Percentiles rank a stretch among this genome's conserved stretches.
phyloP scores from a whole-genome alignment of 805 yeast species.

The Metschnikowia colocasiae region DNA sequence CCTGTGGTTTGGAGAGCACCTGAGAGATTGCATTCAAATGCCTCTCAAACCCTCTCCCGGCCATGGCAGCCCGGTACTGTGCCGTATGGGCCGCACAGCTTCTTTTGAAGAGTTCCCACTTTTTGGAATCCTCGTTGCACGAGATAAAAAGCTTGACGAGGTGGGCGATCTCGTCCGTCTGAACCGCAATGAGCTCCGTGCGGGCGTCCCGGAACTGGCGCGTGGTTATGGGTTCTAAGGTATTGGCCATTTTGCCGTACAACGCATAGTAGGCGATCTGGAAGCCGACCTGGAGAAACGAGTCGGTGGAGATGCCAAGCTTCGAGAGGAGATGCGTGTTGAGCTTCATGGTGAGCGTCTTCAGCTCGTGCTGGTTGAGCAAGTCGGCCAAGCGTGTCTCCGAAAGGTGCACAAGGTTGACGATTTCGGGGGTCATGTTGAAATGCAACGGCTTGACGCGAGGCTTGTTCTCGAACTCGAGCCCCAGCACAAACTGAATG shows the following conservation, averaged over 20 bases:
- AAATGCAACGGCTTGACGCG: slow-evolving; percentile 28
- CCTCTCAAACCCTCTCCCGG: slow-evolving; percentile 68
- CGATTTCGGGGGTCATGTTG: slow-evolving; percentile 43
- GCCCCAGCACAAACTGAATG: slow-evolving; percentile 35
- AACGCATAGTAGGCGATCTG: slow-evolving; percentile 54
- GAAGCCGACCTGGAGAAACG: slow-evolving; percentile 48
- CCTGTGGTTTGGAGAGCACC: slow-evolving; percentile 45
- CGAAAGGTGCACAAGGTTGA: slow-evolving; percentile 48
- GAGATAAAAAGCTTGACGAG: slow-evolving; percentile 65
- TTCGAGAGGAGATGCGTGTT: slow-evolving; percentile 36
- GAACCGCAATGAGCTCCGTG: slow-evolving; percentile 66
- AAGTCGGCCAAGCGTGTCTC: slow-evolving; percentile 58
- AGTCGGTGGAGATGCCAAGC: slow-evolving; percentile 45
- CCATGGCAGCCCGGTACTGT: slow-evolving; percentile 49
- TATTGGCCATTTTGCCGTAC: slow-evolving; percentile 47
- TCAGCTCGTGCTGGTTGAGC: slow-evolving; percentile 55
- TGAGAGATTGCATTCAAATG: slow-evolving; percentile 65
- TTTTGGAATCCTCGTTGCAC: slow-evolving; percentile 40
- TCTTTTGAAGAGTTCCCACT: slow-evolving; percentile 49
- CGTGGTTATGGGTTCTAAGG: slow-evolving; percentile 62
- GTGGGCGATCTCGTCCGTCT: slow-evolving; percentile 47
- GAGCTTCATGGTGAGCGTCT: slow-evolving; percentile 37
- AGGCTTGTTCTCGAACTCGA: slow-evolving; percentile 38
- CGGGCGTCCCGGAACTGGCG: slow-evolving; percentile 65
- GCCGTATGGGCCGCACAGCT: slow-evolving; percentile 51